These are phyloP conservation scores for Cutaneotrichosporon sp. DNA, from an alignment of 1,284 basidiomycete species.

Conservation along the genomic window DNA sequence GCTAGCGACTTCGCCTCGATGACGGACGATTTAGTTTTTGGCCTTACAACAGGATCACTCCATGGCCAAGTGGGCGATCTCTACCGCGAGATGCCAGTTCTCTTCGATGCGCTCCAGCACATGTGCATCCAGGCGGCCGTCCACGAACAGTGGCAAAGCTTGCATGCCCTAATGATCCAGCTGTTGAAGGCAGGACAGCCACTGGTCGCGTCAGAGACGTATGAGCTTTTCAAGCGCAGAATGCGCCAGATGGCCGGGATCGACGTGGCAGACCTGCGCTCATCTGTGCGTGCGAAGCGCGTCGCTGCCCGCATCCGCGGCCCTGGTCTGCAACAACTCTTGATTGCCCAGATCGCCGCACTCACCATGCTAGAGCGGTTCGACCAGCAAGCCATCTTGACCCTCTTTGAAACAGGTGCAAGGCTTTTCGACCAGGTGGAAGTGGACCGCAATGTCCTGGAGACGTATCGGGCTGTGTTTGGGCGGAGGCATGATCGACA, in stretches of 20 bases:
- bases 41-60: slow-evolving; percentile 1
- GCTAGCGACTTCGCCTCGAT: slow-evolving; percentile 9
- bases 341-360: slow-evolving; percentile 22
- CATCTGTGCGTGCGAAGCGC: slow-evolving; percentile 18
- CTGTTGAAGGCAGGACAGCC: slow-evolving; percentile 22
- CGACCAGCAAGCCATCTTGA: slow-evolving; percentile 13
- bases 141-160: slow-evolving; percentile 19
- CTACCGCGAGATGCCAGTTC: slow-evolving; percentile 2
- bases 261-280: slow-evolving; percentile 12
- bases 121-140: slow-evolving; percentile 27
- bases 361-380: slow-evolving; percentile 25
- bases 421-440: not conserved
- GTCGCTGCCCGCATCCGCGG: slow-evolving; percentile 22
- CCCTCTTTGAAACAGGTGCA: slow-evolving; percentile 15
- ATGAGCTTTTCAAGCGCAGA: slow-evolving; percentile 14
- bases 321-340: slow-evolving; percentile 19
- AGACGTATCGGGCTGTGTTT: no score
- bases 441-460: no score
- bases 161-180: slow-evolving; percentile 21
- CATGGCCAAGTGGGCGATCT: slow-evolving; percentile 1
- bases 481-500: no score
- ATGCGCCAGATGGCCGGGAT: slow-evolving; percentile 20
- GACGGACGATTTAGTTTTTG: slow-evolving; percentile 10
- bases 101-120: slow-evolving; percentile 17
- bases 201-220: slow-evolving; percentile 8